These are phyloP conservation scores for Phyllosticta citriasiana DNA, from an alignment of 2,329 filamentous ascomycete genomes.

Conservation along the genomic window DNA sequence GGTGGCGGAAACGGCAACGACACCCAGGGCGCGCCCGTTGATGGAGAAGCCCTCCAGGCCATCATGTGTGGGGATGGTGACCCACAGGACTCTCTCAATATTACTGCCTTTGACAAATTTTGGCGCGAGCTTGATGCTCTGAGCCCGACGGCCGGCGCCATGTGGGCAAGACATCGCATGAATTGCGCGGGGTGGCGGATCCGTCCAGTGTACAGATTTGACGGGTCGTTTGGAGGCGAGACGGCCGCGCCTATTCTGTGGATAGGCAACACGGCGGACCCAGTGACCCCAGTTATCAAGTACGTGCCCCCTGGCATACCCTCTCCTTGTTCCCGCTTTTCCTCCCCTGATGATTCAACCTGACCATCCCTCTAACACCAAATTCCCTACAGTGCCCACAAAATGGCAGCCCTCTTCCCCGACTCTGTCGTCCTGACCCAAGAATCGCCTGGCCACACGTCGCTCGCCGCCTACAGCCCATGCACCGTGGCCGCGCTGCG, in stretches of 20 bases:
- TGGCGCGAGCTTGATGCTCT: conserved; percentile 23
- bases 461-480: conserved; percentile 23
- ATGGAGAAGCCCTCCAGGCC: conserved; percentile 17
- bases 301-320: background rate
- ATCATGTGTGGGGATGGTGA: conserved; percentile 34
- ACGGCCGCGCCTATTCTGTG: conserved; percentile 48
- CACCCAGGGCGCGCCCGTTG: conserved; percentile 12
- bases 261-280: conserved; percentile 48
- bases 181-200: conserved; percentile 31
- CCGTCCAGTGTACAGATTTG: conserved; percentile 25
- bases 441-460: conserved; percentile 36
- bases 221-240: conserved; percentile 21
- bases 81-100: conserved; percentile 19
- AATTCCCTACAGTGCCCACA: background rate
- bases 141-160: conserved; percentile 26
- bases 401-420: conserved; percentile 12
- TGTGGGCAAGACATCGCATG: conserved; percentile 29
- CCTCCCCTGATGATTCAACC: background rate
- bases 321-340: background rate
- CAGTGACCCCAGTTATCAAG: conserved; percentile 46
- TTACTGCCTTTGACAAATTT: conserved; percentile 24
- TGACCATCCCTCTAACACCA: background rate
- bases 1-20: conserved; percentile 17
- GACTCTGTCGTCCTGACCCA: conserved; percentile 22
- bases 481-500: conserved; percentile 27